A percentile compares a stretch with the other conserved stretches of the same genome.
Conservation (phyloP, 2,329 filamentous ascomycete genomes). For the Stenocarpella maydis region DNA sequence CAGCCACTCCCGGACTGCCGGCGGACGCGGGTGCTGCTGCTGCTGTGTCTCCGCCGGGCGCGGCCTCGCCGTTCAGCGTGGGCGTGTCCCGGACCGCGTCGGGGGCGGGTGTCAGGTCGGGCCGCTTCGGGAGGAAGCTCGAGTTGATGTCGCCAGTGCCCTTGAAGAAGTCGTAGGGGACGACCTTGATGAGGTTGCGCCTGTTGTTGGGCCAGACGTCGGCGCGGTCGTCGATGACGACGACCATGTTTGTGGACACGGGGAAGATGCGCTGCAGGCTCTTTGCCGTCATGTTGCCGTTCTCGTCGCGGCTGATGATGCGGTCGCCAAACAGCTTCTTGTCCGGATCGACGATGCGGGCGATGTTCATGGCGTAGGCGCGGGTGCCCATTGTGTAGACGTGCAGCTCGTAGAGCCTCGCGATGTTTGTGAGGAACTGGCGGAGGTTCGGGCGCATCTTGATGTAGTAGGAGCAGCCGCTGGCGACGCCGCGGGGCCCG, state of each 20-base stretch:
- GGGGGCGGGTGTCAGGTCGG: constrained; percentile 56
- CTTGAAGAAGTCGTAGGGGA: constrained; percentile 96
- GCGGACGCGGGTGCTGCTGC: constrained; percentile 63
- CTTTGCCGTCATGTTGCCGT: constrained; percentile 91
- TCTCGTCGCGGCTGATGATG: constrained; percentile 96
- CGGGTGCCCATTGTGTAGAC: constrained; percentile 99
- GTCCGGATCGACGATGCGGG: constrained; percentile 90
- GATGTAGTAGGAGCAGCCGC: constrained; percentile 96
- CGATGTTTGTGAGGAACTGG: constrained; percentile 80
- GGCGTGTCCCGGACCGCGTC: constrained; percentile 34
- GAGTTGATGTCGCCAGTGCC: constrained; percentile 99
- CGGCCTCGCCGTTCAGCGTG: constrained; percentile 36
- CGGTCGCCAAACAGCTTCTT: constrained; percentile 91
- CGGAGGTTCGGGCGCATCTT: constrained; percentile 90
- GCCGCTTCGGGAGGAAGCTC: constrained; percentile 87
- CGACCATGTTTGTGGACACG: constrained; percentile 98
- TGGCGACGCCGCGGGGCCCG: constrained; percentile 71
- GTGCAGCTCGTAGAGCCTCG: constrained; percentile 89
- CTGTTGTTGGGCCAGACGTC: constrained; percentile 95
- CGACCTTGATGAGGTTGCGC: constrained; percentile 92
- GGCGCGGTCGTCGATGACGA: constrained; percentile 96
- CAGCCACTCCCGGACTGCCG: constrained; percentile 78
- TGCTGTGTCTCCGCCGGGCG: constrained; percentile 37
- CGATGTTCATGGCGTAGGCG: constrained; percentile 93
- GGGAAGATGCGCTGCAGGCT: constrained; percentile 91